phyloP scores from a whole-genome alignment of 805 yeast genomes.

The Monosporozyma servazzii region DNA sequence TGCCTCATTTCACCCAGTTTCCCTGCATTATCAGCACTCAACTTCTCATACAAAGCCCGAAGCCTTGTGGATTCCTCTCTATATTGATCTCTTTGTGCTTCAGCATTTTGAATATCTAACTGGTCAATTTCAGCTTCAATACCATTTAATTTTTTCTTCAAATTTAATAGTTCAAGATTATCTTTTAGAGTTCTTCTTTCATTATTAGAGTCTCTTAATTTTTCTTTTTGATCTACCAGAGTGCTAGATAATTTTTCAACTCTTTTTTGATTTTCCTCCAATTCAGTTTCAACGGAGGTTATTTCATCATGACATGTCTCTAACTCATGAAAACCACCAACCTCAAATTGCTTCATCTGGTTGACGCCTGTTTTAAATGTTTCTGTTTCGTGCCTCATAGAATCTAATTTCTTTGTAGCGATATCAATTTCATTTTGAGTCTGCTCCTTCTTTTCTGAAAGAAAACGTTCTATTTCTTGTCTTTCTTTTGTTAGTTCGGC shows the following conservation, averaged over 20 bases:
- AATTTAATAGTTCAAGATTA: conserved; percentile 48
- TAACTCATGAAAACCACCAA: conserved; percentile 6
- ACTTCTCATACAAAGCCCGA: conserved; percentile 38
- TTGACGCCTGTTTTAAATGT: neutral
- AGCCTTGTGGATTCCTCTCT: conserved; percentile 48
- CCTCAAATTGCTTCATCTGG: conserved; percentile 11
- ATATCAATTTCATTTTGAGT: conserved; percentile 2
- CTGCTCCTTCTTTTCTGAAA: neutral
- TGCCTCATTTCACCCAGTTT: conserved; percentile 82
- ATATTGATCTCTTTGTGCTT: conserved; percentile 49
- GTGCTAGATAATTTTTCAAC: conserved; percentile 12
- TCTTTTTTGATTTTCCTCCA: conserved; percentile 12
- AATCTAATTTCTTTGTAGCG: neutral
- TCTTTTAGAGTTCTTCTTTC: conserved; percentile 56
- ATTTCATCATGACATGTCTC: conserved; percentile 17
- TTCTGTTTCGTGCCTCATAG: conserved; percentile 1
- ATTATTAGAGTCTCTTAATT: conserved; percentile 46
- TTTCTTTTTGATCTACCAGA: conserved; percentile 21
- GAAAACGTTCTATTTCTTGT: neutral
- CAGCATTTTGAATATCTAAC: conserved; percentile 51
- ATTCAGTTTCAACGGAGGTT: conserved; percentile 3
- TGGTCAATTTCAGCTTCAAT: conserved; percentile 34
- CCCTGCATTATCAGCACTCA: conserved; percentile 62
- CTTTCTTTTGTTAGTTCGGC: conserved; percentile 2
- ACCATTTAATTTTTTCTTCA: conserved; percentile 32